Percentiles rank a stretch among this genome's conserved stretches.
Evolutionary conservation across 2,329 filamentous ascomycete genomes (phyloP).

Genomic region (Sporothrix protearum): DNA sequence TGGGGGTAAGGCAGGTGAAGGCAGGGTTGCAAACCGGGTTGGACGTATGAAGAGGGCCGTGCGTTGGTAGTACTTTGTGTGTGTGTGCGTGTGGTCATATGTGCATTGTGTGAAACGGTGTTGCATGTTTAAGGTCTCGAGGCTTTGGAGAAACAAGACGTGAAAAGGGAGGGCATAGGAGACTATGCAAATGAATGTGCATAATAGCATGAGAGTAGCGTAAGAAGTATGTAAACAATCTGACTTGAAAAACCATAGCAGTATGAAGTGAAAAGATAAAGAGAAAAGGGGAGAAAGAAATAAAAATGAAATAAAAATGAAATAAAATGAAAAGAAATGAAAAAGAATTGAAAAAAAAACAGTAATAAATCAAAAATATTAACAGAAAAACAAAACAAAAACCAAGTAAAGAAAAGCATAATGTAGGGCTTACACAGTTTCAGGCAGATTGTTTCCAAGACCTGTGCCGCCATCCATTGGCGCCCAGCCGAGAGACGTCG

Average conservation of each 20-base stretch:
- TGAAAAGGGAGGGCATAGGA: too few relatives aligned
- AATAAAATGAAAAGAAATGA: neutral
- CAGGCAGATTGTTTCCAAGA: neutral
- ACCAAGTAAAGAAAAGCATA: neutral
- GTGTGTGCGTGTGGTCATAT: too few relatives aligned
- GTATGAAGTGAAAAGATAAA: too few relatives aligned
- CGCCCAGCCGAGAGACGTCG: neutral
- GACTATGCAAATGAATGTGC: too few relatives aligned
- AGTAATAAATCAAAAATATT: neutral
- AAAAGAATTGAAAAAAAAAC: neutral
- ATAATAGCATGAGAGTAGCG: too few relatives aligned
- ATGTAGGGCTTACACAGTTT: neutral
- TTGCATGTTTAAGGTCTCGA: neutral
- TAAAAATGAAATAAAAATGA: too few relatives aligned
- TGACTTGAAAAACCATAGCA: too few relatives aligned
- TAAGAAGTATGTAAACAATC: neutral
- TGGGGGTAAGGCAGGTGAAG: neutral
- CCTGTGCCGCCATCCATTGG: neutral
- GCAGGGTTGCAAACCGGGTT: neutral
- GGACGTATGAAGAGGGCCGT: neutral
- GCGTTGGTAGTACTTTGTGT: too few relatives aligned
- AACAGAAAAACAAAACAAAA: neutral
- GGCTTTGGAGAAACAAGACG: too few relatives aligned
- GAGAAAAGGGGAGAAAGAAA: neutral
- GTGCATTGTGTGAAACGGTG: slow-evolving; percentile 7